Percentiles rank a stretch among this genome's conserved stretches.
These are phyloP conservation scores for Larix kaempferi DNA, from an alignment of 75 land plant species.

Conservation along the genomic window DNA sequence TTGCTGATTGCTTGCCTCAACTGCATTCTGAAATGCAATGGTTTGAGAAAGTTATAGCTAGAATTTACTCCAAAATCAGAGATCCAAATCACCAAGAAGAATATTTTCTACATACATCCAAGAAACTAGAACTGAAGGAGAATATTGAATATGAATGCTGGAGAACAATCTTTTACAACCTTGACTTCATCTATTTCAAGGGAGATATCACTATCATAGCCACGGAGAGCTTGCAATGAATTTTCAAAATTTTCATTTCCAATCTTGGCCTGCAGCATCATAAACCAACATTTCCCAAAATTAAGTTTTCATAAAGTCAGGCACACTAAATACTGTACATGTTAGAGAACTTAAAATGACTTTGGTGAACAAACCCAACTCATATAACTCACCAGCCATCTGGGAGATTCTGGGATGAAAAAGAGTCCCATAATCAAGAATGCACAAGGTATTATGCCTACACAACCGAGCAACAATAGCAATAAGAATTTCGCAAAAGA, in stretches of 20 bases:
- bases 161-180: slow-evolving; percentile 10
- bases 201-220: slow-evolving; percentile 29
- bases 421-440: slow-evolving; percentile 61
- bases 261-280: slow-evolving; percentile 31
- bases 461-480: slow-evolving; percentile 4
- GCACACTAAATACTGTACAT: background rate
- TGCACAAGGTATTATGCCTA: slow-evolving; percentile 68
- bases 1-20: slow-evolving; percentile 3
- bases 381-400: slow-evolving; percentile 76
- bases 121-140: background rate
- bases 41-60: background rate
- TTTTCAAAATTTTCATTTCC: slow-evolving; percentile 15
- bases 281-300: background rate
- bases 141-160: background rate
- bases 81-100: background rate
- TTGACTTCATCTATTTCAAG: slow-evolving; percentile 28
- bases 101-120: no score
- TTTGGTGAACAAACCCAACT: background rate
- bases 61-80: background rate
- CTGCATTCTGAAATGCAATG: slow-evolving; percentile 4
- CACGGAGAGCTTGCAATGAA: slow-evolving; percentile 39
- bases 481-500: no score
- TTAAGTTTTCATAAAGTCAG: background rate
- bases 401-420: slow-evolving; percentile 83
- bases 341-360: background rate